phyloP scores from a whole-genome alignment of 345 rosid genomes.

The Moricandia moricandioides region DNA sequence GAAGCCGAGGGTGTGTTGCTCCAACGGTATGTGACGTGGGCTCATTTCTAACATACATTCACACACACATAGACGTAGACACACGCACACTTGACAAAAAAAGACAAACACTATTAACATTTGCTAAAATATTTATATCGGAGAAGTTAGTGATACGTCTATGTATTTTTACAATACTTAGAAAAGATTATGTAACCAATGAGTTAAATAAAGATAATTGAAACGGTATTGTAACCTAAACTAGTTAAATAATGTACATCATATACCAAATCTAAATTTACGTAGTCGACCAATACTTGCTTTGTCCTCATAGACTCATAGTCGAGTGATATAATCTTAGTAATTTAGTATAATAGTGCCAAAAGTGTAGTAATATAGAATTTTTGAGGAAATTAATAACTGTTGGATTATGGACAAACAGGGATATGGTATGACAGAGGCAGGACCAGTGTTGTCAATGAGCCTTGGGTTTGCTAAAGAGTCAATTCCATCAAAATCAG shows the following conservation, averaged over 20 bases:
- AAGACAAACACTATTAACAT: too few relatives aligned
- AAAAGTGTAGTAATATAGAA: background rate
- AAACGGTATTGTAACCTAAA: background rate
- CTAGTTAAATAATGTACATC: background rate
- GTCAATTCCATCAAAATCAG: slow-evolving; percentile 80
- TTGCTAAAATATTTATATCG: background rate
- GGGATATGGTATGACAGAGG: slow-evolving; percentile 99
- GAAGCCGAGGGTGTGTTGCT: background rate
- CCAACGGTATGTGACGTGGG: slow-evolving; percentile 8
- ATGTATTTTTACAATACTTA: background rate
- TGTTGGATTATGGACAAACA: slow-evolving; percentile 8
- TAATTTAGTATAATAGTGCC: background rate
- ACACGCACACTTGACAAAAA: too few relatives aligned
- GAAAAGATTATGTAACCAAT: background rate
- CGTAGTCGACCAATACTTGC: background rate
- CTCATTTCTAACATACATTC: background rate
- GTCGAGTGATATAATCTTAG: background rate
- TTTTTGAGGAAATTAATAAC: background rate
- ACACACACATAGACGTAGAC: background rate
- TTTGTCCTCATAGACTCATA: too few relatives aligned
- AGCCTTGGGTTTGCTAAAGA: slow-evolving; percentile 81
- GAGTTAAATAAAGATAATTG: background rate
- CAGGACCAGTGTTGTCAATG: slow-evolving; percentile 94
- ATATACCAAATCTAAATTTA: background rate
- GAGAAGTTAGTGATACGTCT: background rate